These are phyloP conservation scores for Boeremia lycopersici DNA, from an alignment of 2,329 filamentous ascomycete genomes.

Conservation along the genomic window DNA sequence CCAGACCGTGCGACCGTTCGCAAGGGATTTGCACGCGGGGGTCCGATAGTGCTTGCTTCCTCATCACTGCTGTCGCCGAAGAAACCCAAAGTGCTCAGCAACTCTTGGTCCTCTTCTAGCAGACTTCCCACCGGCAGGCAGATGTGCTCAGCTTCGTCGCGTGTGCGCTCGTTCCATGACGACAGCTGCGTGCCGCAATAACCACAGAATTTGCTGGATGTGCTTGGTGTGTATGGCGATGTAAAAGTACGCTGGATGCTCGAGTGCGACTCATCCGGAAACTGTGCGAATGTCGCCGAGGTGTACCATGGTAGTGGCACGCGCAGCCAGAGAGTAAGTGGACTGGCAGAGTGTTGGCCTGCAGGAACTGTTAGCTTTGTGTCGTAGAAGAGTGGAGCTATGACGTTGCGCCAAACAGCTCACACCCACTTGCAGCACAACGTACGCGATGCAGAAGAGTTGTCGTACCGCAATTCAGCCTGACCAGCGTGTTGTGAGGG, in stretches of 20 bases:
- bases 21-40: slow-evolving; percentile 16
- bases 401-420: slow-evolving; percentile 14
- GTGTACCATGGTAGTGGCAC: slow-evolving; percentile 83
- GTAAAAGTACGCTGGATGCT: slow-evolving; percentile 54
- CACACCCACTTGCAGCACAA: slow-evolving; percentile 27
- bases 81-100: slow-evolving; percentile 76
- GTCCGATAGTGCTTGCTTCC: slow-evolving; percentile 26
- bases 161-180: slow-evolving; percentile 79
- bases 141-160: slow-evolving; percentile 76
- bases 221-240: slow-evolving; percentile 55
- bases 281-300: slow-evolving; percentile 75
- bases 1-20: slow-evolving; percentile 26
- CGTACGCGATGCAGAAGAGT: slow-evolving; percentile 73
- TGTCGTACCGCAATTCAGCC: slow-evolving; percentile 68
- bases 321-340: slow-evolving; percentile 80
- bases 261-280: slow-evolving; percentile 70
- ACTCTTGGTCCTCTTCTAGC: slow-evolving; percentile 69
- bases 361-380: slow-evolving; percentile 10
- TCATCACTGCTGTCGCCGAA: slow-evolving; percentile 51
- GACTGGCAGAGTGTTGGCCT: slow-evolving; percentile 71
- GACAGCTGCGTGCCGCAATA: slow-evolving; percentile 87
- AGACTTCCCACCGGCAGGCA: slow-evolving; percentile 82
- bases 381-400: slow-evolving; percentile 10
- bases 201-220: slow-evolving; percentile 74
- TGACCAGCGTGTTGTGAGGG: slow-evolving; percentile 70